Evolutionary conservation across 2,329 filamentous ascomycete species (phyloP), one percentile per base, ranked within the genome.

Genomic region (Paecilomyces niveus): DNA sequence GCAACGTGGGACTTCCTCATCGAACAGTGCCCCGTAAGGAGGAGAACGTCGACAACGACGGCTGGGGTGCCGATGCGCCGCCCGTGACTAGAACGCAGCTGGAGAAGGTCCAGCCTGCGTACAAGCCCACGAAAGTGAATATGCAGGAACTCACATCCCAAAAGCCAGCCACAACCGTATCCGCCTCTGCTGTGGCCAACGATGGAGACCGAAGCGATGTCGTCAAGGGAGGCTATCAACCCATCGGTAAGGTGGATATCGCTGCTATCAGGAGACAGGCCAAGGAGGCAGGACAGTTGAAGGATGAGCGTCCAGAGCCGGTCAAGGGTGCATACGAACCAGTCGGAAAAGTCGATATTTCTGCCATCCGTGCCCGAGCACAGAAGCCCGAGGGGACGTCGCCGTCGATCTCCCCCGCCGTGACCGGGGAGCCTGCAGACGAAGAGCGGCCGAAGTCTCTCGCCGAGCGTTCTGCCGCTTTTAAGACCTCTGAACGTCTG

Each of bases 211-310:
- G 74, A 35, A 64, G 69, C 24, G 88, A 92, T 69, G 84, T 97
- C 21, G 86, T 97, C 55, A 89, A 78, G 69, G 94, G 94, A 52
- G 88, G 83, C 15, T 99, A 99, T 74, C 91, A 97, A 72, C 94
- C 94, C 21, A 80, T 99, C 66, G 94, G 94, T 58, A 97, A 97
- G 78, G 89, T 99, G n/a, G 92, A 99, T 69, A 97, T 99, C 75
- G 89, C 89, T 24, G 92, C 91, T 39, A 89, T 99, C 65, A 86
- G 94, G 62, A 77, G 87, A 81, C 72, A 90, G 83, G 79, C 92
- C 76, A 70, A 87, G 81, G 79, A 87, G 80, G 67, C 80, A 72
- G 74, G 82, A 8, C 63, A 70, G 26, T 10, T 70, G 10, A 71
- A 82, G 53, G 91, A 97, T 68, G 89, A 96, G 65, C 83, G 92